Base-by-base conservation (phyloP, 192 early-diverging fungal genomes). In the Geranomyces variabilis region DNA sequence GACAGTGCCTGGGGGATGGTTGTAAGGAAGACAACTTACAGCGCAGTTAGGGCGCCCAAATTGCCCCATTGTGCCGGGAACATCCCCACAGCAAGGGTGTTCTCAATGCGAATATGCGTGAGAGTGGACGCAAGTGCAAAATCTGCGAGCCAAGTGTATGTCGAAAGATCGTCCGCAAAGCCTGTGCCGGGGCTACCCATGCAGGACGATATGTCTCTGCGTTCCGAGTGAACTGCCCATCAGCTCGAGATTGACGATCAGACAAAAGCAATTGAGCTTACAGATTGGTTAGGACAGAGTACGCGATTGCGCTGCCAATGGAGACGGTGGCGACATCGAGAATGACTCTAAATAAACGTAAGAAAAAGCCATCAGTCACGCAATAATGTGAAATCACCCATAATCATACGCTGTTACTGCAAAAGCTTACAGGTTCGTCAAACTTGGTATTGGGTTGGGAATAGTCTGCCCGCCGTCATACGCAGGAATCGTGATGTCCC, bases 401-500 rank as follows among this genome's bases (percentile, higher is more conserved):
- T 33, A 17, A 6, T 26, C 5, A n/a, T 24, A 53, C 19, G 51
- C n/a, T 24, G 51, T 15, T 15, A 26, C n/a, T n/a, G n/a, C n/a
- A n/a, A n/a, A 26, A 53, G 24, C 63, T 64, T 22, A 64, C 63
- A 64, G 10, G 3, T 17, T 5, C 33, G 15, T 46, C 44, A 64
- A 36, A 5, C 14, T 17, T 36, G 63, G 63, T 13, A 64, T 64
- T 13, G 28, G 33, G 21, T 64, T 64, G 2, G 63, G 63, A 36
- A 64, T 43, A 17, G 63, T 64, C 29, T 64, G 63, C 5, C 33
- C 2, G n/a, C 41, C 41, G 21, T 64, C 44, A 29, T 64, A 64
- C n/a, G 63, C 21, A 10, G 63, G 63, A 10, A 64, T 46, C 17
- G 43, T 10, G n/a, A 64, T 64, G 43, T 17, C 43, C 63, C 63